Evolutionary conservation across 805 yeast genomes (phyloP), one percentile per base, ranked within the genome.

Genomic region (Schwanniomyces vanrijiae): DNA sequence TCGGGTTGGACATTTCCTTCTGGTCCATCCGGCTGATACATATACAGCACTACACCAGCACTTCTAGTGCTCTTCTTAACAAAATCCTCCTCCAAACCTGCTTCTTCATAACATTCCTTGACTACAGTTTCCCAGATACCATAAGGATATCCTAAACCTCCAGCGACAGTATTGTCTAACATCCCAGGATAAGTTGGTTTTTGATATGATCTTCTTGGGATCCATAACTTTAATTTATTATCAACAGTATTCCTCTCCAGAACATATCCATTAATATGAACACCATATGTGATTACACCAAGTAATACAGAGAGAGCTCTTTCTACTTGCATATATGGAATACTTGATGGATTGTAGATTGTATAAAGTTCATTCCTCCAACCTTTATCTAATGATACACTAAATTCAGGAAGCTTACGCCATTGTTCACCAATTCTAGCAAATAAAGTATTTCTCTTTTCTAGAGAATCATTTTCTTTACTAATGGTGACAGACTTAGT

Each of bases 111-210:
- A 57, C 96, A 82, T 62, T 94, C 99, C 61, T 94, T 94, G 16
- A 88, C 54, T 3, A 84, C 81, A 0, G 97, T 92, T 40, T 89
- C 96, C 59, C 73, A 68, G 2, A 83, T 69, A 0, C 90, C 89
- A 53, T 80, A 73, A 0, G 96, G 96, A 62, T 84, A 76, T 0
- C 96, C 97, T 3, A 94, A 59, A 0, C 99, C 99, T 1, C 99
- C 99, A 0, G 96, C 99, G 5, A 94, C 88, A 0, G 96, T 90
- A 63, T 91, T 92, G 63, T 94, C 99, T 33, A 91, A 76, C 87
- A 82, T 86, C 0, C 88, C 86, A 0, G 99, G 98, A 69, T 81
- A 92, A 0, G 99, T 94, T 14, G 85, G 85, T 63, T 94, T 94
- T 1, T 82, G 76, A 4, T 71, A 63, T 0, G 97, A 78, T 53